Evolutionary conservation across 163 green algal genomes (phyloP).

Genomic region (Prototheca stagnorum): DNA sequence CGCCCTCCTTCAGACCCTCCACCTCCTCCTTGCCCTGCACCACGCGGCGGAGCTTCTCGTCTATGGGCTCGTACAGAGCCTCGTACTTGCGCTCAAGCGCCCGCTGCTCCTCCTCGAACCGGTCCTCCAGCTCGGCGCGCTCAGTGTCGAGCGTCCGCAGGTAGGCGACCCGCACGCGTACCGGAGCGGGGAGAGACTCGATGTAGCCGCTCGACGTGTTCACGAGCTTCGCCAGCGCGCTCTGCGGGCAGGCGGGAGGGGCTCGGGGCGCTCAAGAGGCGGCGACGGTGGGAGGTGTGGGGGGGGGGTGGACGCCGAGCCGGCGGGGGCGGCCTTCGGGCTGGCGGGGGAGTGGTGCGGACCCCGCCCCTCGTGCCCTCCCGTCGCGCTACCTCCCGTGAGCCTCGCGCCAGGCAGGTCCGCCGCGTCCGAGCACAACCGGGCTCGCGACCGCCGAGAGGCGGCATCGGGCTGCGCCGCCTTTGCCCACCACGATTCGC

Average conservation of each 20-base stretch:
- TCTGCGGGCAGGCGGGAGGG: slow-evolving; percentile 9
- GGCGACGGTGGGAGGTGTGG: no score
- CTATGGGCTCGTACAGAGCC: slow-evolving; percentile 45
- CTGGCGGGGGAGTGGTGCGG: no score
- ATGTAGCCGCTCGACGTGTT: slow-evolving; percentile 25
- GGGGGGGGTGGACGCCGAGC: no score
- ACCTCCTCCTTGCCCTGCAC: slow-evolving; percentile 38
- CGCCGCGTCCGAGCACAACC: no score
- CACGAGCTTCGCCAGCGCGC: slow-evolving; percentile 18
- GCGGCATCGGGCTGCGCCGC: no score
- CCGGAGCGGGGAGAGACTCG: slow-evolving; percentile 22
- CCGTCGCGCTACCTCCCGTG: no score
- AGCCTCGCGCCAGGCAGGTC: no score
- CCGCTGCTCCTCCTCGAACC: slow-evolving; percentile 54
- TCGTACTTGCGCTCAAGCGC: slow-evolving; percentile 68
- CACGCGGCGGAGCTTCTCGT: slow-evolving; percentile 31
- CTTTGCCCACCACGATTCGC: no score
- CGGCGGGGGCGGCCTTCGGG: no score
- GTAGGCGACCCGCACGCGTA: slow-evolving; percentile 44
- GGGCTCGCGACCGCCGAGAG: no score
- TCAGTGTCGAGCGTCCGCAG: slow-evolving; percentile 54
- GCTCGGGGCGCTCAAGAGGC: neutral
- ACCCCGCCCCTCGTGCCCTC: no score
- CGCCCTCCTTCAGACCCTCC: slow-evolving; percentile 22
- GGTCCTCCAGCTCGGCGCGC: slow-evolving; percentile 50